These are phyloP conservation scores for Tetradesmus obliquus DNA, from an alignment of 139 green algal genomes.

Conservation along the genomic window DNA sequence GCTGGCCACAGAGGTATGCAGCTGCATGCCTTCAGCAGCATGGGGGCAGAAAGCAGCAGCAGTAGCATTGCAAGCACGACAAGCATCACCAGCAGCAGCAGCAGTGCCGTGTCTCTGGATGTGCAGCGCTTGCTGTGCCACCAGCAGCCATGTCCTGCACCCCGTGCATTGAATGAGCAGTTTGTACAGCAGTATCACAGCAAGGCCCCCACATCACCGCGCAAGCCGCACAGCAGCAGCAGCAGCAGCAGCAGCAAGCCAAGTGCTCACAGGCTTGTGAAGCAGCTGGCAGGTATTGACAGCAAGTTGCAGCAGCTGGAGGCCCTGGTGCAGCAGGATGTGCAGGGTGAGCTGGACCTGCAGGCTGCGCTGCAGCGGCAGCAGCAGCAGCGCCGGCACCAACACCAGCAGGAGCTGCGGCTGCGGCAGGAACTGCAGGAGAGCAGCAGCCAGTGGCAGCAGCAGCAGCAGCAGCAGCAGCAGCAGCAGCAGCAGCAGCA, in stretches of 20 bases:
- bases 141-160: neutral
- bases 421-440: neutral
- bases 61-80: neutral
- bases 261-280: neutral
- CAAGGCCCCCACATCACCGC: neutral
- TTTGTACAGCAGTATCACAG: neutral
- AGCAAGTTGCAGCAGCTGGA: neutral
- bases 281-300: slow-evolving; percentile 9
- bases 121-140: neutral
- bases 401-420: neutral
- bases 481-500: neutral
- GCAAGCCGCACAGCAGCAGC: neutral
- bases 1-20: neutral
- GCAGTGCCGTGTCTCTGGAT: neutral
- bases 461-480: slow-evolving; percentile 1
- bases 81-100: neutral
- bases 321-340: neutral
- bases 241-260: neutral
- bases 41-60: neutral
- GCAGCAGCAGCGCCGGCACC: neutral
- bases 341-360: neutral
- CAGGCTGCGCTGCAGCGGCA: slow-evolving; percentile 11
- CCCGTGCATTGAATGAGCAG: neutral
- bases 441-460: neutral
- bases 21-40: neutral